These are phyloP conservation scores for Aspergillus sp. DNA, from an alignment of 2,329 filamentous ascomycete species.

Conservation along the genomic window DNA sequence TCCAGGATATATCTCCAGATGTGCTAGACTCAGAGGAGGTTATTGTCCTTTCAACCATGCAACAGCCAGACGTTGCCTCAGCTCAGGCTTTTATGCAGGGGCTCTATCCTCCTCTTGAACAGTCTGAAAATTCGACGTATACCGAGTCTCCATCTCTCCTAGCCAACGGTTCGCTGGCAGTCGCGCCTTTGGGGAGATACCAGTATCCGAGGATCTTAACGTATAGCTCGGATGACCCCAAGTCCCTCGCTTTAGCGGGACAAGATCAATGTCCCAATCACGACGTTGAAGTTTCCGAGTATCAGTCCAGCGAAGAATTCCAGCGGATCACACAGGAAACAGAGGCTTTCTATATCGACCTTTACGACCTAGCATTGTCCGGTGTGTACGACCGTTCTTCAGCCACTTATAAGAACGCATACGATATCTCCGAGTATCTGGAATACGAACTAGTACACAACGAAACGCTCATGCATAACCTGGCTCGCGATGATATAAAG, in stretches of 20 bases:
- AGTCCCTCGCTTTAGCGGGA: constrained; percentile 45
- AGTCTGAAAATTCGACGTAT: constrained; percentile 25
- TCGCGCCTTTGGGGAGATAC: constrained; percentile 48
- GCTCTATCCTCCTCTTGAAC: constrained; percentile 46
- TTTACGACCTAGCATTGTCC: constrained; percentile 39
- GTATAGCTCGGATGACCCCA: constrained; percentile 38
- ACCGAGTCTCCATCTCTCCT: constrained; percentile 32
- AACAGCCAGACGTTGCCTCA: constrained; percentile 43
- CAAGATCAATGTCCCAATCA: constrained; percentile 38
- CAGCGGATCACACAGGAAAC: constrained; percentile 29
- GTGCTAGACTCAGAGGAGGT: constrained; percentile 41
- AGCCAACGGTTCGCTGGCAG: constrained; percentile 41
- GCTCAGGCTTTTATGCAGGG: constrained; percentile 56
- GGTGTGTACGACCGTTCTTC: constrained; percentile 30
- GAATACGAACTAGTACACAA: constrained; percentile 49
- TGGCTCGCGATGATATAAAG: constrained; percentile 25
- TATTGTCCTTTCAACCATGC: constrained; percentile 40
- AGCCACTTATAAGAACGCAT: constrained; percentile 46
- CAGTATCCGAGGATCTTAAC: constrained; percentile 48
- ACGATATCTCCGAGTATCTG: constrained; percentile 49
- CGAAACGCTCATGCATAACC: constrained; percentile 25
- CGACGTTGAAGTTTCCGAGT: constrained; percentile 29
- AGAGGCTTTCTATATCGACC: constrained; percentile 38
- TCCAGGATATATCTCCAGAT: constrained; percentile 40
- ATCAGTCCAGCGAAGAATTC: constrained; percentile 37